phyloP scores from a whole-genome alignment of 1,284 basidiomycete species.

The Puccinia coronata region DNA sequence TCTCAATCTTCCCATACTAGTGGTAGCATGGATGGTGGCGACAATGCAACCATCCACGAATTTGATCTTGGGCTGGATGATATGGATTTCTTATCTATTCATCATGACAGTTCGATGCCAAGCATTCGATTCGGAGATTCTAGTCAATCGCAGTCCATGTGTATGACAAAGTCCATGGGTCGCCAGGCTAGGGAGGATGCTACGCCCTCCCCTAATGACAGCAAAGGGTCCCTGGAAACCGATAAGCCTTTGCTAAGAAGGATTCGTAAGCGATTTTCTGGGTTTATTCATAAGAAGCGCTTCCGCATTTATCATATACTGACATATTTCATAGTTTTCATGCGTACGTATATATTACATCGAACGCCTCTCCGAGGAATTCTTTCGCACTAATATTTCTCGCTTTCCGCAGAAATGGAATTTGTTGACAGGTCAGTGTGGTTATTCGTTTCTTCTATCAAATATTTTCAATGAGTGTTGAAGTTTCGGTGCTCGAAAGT shows the following conservation, averaged over 20 bases:
- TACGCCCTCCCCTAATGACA: neutral
- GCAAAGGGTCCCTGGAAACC: slow-evolving; percentile 6
- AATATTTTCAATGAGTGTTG: neutral
- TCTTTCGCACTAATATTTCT: slow-evolving; percentile 7
- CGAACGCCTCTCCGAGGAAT: neutral
- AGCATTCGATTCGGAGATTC: slow-evolving; percentile 46
- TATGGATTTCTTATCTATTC: slow-evolving; percentile 36
- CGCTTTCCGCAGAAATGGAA: slow-evolving; percentile 36
- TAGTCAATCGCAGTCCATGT: slow-evolving; percentile 25
- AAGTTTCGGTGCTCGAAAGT: slow-evolving; percentile 16
- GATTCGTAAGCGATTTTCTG: slow-evolving; percentile 21
- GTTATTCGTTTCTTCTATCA: neutral
- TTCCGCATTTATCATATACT: neutral
- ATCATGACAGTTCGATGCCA: slow-evolving; percentile 34
- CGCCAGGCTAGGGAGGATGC: neutral
- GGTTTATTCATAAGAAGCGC: neutral
- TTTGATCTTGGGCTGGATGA: slow-evolving; percentile 43
- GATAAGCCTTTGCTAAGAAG: slow-evolving; percentile 23
- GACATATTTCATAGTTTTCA: slow-evolving; percentile 38
- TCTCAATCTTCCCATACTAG: slow-evolving; percentile 17
- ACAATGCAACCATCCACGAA: slow-evolving; percentile 36
- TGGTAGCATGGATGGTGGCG: slow-evolving; percentile 25
- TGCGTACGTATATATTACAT: slow-evolving; percentile 20
- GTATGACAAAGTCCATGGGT: neutral
- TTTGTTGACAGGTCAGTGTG: slow-evolving; percentile 43